Percentiles rank a stretch among this genome's conserved stretches.
Evolutionary conservation across 169 alveolate genomes (phyloP).

Genomic region (Plasmodium yoelii): DNA sequence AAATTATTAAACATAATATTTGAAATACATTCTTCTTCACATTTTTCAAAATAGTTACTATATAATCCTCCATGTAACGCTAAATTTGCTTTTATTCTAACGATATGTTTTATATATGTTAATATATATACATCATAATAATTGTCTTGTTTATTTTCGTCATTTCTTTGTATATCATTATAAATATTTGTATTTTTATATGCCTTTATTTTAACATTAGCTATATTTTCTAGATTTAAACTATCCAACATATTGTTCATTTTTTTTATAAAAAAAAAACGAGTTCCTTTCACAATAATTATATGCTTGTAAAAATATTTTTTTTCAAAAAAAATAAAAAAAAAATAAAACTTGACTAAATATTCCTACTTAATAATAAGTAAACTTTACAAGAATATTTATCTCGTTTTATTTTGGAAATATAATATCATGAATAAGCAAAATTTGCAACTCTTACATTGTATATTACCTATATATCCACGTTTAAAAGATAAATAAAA

Average conservation of each 20-base stretch:
- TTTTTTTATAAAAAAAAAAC: neutral
- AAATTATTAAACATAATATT: constrained; percentile 49
- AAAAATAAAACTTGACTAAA: constrained; percentile 28
- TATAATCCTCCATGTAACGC: constrained; percentile 71
- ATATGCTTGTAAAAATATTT: neutral
- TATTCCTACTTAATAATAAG: neutral
- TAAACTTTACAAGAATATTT: no score
- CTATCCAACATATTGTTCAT: constrained; percentile 30
- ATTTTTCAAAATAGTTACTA: constrained; percentile 67
- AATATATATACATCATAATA: constrained; percentile 48
- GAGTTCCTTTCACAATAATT: no score
- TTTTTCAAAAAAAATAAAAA: neutral
- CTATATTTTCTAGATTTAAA: constrained; percentile 43
- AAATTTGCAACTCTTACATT: no score
- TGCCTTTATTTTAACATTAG: constrained; percentile 69
- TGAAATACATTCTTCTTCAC: constrained; percentile 67
- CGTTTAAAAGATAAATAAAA: no score
- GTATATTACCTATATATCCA: no score
- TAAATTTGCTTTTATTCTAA: constrained; percentile 53
- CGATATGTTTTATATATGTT: constrained; percentile 70
- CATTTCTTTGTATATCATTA: constrained; percentile 16
- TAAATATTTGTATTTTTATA: constrained; percentile 29
- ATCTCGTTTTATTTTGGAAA: no score
- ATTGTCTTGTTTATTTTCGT: constrained; percentile 7
- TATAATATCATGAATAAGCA: no score